Percentiles rank a stretch among this genome's conserved stretches.
These are phyloP conservation scores for Backusella macrospora DNA, from an alignment of 192 early-diverging fungal species.

Conservation along the genomic window DNA sequence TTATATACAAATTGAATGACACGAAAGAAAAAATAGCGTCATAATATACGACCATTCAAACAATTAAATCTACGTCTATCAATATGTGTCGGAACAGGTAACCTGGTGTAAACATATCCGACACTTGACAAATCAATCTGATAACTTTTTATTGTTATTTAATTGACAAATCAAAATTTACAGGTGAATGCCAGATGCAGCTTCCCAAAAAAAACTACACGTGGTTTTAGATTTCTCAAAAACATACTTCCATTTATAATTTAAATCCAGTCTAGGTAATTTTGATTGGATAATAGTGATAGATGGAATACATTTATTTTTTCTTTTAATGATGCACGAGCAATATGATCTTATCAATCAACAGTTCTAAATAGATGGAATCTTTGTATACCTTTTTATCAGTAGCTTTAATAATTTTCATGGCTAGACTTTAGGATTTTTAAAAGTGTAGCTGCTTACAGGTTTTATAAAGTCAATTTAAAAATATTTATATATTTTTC, in stretches of 20 bases:
- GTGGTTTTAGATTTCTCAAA: constrained; percentile 10
- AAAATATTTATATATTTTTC: not conserved
- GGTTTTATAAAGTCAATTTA: not conserved
- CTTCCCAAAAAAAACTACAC: not conserved
- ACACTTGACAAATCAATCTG: not conserved
- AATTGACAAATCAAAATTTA: not conserved
- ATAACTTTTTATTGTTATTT: not conserved
- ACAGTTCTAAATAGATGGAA: not conserved
- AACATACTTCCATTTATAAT: not conserved
- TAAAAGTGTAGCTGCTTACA: not conserved
- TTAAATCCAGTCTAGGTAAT: not conserved
- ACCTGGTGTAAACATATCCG: not conserved
- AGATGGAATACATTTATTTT: not conserved
- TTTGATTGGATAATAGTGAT: not conserved
- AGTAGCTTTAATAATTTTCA: not conserved
- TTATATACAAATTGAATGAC: not conserved
- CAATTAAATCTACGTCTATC: not conserved
- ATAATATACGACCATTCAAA: not conserved
- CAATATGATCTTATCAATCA: constrained; percentile 10
- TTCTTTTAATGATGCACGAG: not conserved
- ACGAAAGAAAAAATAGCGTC: not conserved
- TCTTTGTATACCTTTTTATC: not conserved
- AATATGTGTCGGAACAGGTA: not conserved
- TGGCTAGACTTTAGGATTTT: not conserved
- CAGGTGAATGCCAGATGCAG: not conserved